These are phyloP conservation scores for Vigna reflexopilosa DNA, from an alignment of 306 rosid species.

Conservation along the genomic window DNA sequence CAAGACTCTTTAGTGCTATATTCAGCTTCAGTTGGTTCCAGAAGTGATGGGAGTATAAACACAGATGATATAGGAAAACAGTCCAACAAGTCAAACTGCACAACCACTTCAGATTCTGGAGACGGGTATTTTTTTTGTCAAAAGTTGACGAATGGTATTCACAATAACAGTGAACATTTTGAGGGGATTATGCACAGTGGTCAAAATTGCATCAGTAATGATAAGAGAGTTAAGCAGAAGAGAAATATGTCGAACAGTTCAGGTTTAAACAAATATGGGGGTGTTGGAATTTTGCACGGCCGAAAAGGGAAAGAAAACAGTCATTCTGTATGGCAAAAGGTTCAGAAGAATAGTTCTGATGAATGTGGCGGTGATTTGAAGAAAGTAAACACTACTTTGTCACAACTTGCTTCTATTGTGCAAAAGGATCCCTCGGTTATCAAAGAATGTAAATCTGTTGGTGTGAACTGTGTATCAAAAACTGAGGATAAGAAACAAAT, in stretches of 20 bases:
- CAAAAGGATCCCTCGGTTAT: slow-evolving; percentile 55
- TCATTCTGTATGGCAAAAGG: slow-evolving; percentile 87
- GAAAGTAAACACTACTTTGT: slow-evolving; percentile 52
- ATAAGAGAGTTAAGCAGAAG: slow-evolving; percentile 66
- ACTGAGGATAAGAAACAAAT: slow-evolving; percentile 54
- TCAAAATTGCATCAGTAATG: slow-evolving; percentile 49
- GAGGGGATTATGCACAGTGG: slow-evolving; percentile 49
- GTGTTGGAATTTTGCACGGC: slow-evolving; percentile 50
- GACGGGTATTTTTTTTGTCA: slow-evolving; percentile 46
- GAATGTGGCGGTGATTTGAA: slow-evolving; percentile 55
- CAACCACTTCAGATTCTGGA: slow-evolving; percentile 44
- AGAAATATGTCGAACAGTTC: slow-evolving; percentile 51
- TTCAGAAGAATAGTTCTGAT: slow-evolving; percentile 60
- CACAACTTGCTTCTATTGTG: slow-evolving; percentile 44
- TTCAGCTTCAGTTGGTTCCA: slow-evolving; percentile 54
- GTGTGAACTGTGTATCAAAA: slow-evolving; percentile 44
- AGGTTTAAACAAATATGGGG: slow-evolving; percentile 56
- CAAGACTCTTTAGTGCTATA: slow-evolving; percentile 52
- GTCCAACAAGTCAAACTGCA: slow-evolving; percentile 46
- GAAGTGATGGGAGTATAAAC: slow-evolving; percentile 49
- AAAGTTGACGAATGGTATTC: slow-evolving; percentile 41
- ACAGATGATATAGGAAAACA: slow-evolving; percentile 45
- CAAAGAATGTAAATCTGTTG: slow-evolving; percentile 43
- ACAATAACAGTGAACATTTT: slow-evolving; percentile 43
- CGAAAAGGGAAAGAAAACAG: slow-evolving; percentile 69